Conservation (phyloP, 257 asterid species). For the Eustoma russellianum region DNA sequence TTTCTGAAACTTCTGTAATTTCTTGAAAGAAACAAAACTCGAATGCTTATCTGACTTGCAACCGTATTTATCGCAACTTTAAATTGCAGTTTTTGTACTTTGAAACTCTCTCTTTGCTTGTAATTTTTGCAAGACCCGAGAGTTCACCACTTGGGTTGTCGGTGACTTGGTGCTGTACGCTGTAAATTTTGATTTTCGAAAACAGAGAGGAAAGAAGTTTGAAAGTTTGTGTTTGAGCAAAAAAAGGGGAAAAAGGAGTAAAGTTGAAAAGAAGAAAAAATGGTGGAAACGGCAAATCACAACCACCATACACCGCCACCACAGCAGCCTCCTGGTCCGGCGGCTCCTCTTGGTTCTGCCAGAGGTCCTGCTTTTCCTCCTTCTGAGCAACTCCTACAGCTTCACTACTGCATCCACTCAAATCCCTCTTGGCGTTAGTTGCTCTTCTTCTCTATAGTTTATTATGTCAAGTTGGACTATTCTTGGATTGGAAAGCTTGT, state of each 20-base stretch:
- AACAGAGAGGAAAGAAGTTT: not conserved
- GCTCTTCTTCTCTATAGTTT: not conserved
- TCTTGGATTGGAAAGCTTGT: not conserved
- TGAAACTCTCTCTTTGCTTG: not conserved
- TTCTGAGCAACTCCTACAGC: slow-evolving; percentile 89
- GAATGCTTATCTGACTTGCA: not conserved
- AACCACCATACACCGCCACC: slow-evolving; percentile 39
- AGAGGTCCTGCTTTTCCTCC: slow-evolving; percentile 80
- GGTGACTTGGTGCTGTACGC: not conserved
- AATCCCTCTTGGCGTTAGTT: slow-evolving; percentile 89
- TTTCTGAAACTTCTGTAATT: not conserved
- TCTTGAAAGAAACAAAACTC: not conserved
- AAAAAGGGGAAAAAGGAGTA: not conserved
- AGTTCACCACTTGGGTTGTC: not conserved
- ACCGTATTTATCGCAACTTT: not conserved
- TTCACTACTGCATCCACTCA: slow-evolving; percentile 94
- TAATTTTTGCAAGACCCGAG: not conserved
- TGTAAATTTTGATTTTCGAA: not conserved
- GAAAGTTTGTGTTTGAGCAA: not conserved
- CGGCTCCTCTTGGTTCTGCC: slow-evolving; percentile 76
- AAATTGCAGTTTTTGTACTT: not conserved
- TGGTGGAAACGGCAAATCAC: slow-evolving; percentile 70
- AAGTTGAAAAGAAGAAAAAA: slow-evolving; percentile 6
- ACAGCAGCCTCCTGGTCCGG: slow-evolving; percentile 31
- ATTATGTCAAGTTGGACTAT: not conserved